phyloP scores from a whole-genome alignment of 495 filamentous ascomycete genomes.

The Tuber aestivum region DNA sequence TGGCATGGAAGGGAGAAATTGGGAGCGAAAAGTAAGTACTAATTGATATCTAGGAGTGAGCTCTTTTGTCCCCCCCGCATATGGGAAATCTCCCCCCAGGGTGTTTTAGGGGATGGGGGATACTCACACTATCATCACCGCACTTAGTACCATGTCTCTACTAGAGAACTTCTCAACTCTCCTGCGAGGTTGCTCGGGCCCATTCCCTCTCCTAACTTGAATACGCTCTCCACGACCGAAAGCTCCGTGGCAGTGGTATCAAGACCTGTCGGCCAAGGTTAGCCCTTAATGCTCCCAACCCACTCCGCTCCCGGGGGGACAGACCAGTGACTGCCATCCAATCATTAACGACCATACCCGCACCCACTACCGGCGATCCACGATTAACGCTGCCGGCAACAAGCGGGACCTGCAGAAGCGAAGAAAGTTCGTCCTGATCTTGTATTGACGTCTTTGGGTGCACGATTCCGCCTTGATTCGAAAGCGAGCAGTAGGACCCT shows the following conservation, averaged over 20 bases:
- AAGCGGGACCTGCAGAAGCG: conserved; percentile 87
- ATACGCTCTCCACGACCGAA: conserved; percentile 92
- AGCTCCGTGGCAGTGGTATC: conserved; percentile 96
- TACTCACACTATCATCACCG: not conserved
- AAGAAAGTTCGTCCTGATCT: conserved; percentile 94
- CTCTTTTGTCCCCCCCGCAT: not conserved
- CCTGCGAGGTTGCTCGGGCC: conserved; percentile 67
- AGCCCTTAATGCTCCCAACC: not conserved
- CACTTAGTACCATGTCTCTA: conserved; percentile 89
- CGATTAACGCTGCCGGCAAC: conserved; percentile 92
- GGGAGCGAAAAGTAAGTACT: not conserved
- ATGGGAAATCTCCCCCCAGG: not conserved
- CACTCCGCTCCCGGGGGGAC: not conserved
- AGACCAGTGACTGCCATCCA: conserved; percentile 74
- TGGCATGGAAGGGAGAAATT: not conserved
- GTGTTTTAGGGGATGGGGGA: not conserved
- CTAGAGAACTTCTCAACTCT: conserved; percentile 90
- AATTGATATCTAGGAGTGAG: not conserved
- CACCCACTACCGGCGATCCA: conserved; percentile 87
- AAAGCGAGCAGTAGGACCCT: conserved; percentile 90
- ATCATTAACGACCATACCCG: conserved; percentile 98
- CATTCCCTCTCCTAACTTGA: conserved; percentile 82
- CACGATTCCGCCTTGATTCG: conserved; percentile 93
- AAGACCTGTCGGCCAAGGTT: conserved; percentile 57
- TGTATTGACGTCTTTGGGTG: conserved; percentile 94